These are phyloP conservation scores for Aspergillus sp. DNA, from an alignment of 2,329 filamentous ascomycete genomes.

Conservation along the genomic window DNA sequence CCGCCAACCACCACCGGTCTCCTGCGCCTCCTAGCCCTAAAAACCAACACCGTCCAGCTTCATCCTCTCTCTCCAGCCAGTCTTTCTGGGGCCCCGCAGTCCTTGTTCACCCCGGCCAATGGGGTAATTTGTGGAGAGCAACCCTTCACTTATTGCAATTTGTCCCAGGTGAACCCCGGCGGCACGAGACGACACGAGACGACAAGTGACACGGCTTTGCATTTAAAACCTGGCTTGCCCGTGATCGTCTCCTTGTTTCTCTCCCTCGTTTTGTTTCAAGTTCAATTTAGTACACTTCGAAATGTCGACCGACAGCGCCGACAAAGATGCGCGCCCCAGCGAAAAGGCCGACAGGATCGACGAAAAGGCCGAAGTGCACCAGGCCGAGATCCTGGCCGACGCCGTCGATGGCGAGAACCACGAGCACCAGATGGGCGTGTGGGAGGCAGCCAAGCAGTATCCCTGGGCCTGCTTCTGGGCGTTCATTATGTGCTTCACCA, in stretches of 20 bases:
- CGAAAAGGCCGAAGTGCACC: slow-evolving; percentile 23
- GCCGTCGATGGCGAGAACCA: slow-evolving; percentile 46
- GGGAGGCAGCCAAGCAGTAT: slow-evolving; percentile 41
- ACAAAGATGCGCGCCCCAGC: neutral
- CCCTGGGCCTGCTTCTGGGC: slow-evolving; percentile 51
- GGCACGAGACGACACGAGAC: no score
- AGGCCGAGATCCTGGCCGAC: slow-evolving; percentile 39
- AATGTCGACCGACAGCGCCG: slow-evolving; percentile 1
- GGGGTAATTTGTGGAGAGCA: neutral
- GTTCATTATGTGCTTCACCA: slow-evolving; percentile 52
- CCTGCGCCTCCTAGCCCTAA: neutral
- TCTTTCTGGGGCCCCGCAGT: neutral
- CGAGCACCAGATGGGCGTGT: slow-evolving; percentile 45
- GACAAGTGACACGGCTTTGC: no score
- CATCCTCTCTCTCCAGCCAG: neutral
- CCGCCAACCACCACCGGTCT: neutral
- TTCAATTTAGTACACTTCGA: neutral
- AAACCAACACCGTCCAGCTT: neutral
- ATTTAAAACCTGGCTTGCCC: neutral
- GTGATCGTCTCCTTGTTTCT: neutral
- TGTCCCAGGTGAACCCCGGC: no score
- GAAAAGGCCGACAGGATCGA: neutral
- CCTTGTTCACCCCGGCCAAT: neutral
- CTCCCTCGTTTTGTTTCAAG: neutral
- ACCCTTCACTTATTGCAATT: no score